Evolutionary conservation across 2,329 filamentous ascomycete species (phyloP).

Genomic region (Mycosphaerella arachidis): DNA sequence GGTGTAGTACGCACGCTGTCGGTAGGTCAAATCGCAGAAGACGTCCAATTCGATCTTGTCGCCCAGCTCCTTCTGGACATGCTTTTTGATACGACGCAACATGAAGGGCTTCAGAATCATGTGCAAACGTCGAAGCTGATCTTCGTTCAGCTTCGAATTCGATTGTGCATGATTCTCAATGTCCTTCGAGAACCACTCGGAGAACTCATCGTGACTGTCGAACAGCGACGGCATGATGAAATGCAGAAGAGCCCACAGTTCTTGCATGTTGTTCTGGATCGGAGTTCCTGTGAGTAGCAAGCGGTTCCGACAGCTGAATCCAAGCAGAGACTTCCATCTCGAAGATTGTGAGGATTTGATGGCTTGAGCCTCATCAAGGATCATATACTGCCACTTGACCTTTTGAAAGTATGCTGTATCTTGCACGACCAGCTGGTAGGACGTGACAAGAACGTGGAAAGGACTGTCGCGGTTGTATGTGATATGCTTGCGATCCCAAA

Average conservation of each 20-base stretch:
- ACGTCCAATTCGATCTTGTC: slow-evolving; percentile 98
- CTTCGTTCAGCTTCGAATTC: slow-evolving; percentile 98
- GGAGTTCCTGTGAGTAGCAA: slow-evolving; percentile 92
- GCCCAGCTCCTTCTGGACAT: slow-evolving; percentile 96
- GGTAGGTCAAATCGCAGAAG: slow-evolving; percentile 94
- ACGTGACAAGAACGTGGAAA: slow-evolving; percentile 94
- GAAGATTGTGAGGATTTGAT: slow-evolving; percentile 98
- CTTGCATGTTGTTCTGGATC: slow-evolving; percentile 99
- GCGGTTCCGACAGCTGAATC: slow-evolving; percentile 92
- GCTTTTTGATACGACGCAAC: slow-evolving; percentile 98
- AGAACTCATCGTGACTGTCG: slow-evolving; percentile 88
- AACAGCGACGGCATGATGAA: slow-evolving; percentile 99
- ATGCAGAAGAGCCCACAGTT: slow-evolving; percentile 93
- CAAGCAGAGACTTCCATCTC: slow-evolving; percentile 90
- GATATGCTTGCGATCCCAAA: slow-evolving; percentile 97
- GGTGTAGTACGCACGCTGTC: slow-evolving; percentile 87
- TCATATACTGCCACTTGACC: slow-evolving; percentile 99
- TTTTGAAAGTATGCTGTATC: slow-evolving; percentile 98
- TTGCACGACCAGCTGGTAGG: slow-evolving; percentile 93
- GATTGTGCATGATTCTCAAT: slow-evolving; percentile 98
- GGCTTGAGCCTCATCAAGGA: slow-evolving; percentile 94
- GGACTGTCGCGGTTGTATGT: slow-evolving; percentile 90
- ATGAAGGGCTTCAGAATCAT: slow-evolving; percentile 99
- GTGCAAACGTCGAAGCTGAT: slow-evolving; percentile 91
- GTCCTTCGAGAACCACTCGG: slow-evolving; percentile 90